Evolutionary conservation across 768 basidiomycete species (phyloP).

Genomic region (Mycena maculata): DNA sequence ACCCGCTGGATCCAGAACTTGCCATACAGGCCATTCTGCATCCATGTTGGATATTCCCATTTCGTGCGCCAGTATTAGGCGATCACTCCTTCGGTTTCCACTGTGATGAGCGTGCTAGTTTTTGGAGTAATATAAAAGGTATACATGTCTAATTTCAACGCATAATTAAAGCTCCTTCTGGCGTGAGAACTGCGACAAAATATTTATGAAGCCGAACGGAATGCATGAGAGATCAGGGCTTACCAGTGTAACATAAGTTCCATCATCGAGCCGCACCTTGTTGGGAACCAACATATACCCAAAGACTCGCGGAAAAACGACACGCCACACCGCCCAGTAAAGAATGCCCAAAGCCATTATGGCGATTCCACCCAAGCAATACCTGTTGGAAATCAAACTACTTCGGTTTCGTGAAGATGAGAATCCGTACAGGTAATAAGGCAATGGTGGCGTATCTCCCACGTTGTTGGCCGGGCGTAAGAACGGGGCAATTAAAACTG

Average conservation of each 20-base stretch:
- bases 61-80: too few relatives aligned
- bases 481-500: constrained; percentile 70
- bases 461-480: constrained; percentile 62
- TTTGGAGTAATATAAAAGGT: constrained; percentile 17
- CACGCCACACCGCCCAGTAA: constrained; percentile 68
- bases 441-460: constrained; percentile 70
- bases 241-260: constrained; percentile 66
- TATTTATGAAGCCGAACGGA: background rate
- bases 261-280: constrained; percentile 62
- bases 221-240: constrained; percentile 30
- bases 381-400: constrained; percentile 46
- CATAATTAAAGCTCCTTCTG: too few relatives aligned
- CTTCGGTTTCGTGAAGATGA: background rate
- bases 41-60: too few relatives aligned
- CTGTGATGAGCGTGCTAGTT: background rate
- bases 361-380: constrained; percentile 64
- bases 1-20: too few relatives aligned
- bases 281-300: constrained; percentile 58
- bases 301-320: constrained; percentile 61
- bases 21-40: too few relatives aligned
- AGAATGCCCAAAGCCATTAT: constrained; percentile 58
- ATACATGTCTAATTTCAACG: background rate
- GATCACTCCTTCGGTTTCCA: constrained; percentile 11
- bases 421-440: constrained; percentile 61
- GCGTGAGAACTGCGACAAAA: background rate